Base-by-base conservation (phyloP, 768 basidiomycete species). In the Lactarius sp. region DNA sequence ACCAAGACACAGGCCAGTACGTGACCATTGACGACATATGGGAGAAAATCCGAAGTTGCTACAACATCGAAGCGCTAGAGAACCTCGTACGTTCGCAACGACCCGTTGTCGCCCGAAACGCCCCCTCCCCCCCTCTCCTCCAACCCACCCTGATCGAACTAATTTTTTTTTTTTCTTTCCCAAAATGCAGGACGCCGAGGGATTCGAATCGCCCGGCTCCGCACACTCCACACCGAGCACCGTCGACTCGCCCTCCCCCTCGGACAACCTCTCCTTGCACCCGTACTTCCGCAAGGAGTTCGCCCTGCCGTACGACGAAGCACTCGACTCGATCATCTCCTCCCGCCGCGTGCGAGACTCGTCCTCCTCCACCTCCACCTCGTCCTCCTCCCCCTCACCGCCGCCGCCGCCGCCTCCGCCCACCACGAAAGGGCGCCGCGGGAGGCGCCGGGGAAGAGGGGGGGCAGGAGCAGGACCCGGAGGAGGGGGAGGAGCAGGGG, bases 281-380 rank as follows among this genome's bases (percentile, higher is more conserved):
- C 87, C 88, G 0, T 88, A 82, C 75, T 92, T 92, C 73, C 82
- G 82, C 31, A 80, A 83, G 58, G 90, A 92, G 72, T 94, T 78
- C 53, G 63, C 76, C 2, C 74, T 86, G 3, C 88, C 88, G 0
- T 76, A 74, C 36, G 90, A 92, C 52, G 81, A 85, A 18, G 63
- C 76, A 5, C 78, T 85, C 61, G 87, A 91, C 50, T 64, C 79
- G 46, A 71, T 90, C 34, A 80, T 92, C 52, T 77, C 83, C 0
- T 73, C 78, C 46, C 83, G 90, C 10, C 85, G 90, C 16, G 75
- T 86, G 68, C 83, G 87, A 27, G 78, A 80, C 36, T 83, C 87
- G 3, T 82, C 81, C 0, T 90, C 88, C 3, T 66, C 76, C 13
- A 71, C 75, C 1, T 74, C 78, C 16, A 90, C 88, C 1, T 70